Evolutionary conservation across 2,329 filamentous ascomycete genomes (phyloP).

Genomic region (Arthrobotrys pseudoclavata): DNA sequence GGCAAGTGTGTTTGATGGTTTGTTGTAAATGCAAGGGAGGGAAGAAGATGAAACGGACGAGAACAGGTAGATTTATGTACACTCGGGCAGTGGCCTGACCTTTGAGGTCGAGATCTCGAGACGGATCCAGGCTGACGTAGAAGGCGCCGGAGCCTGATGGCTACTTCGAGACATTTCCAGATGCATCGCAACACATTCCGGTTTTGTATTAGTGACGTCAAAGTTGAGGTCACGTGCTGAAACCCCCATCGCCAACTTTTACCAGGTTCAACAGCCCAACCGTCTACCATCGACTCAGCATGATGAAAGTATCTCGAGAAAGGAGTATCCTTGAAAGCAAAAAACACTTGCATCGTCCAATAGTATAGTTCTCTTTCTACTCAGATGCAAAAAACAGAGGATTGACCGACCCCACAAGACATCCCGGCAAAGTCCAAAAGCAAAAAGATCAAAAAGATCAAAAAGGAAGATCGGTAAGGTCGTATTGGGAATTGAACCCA

Average conservation of each 20-base stretch:
- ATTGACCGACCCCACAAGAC: neutral
- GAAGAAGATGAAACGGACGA: constrained; percentile 14
- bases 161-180: constrained; percentile 55
- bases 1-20: constrained; percentile 16
- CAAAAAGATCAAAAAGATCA: constrained; percentile 13
- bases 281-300: neutral
- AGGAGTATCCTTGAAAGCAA: neutral
- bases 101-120: constrained; percentile 40
- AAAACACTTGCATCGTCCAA: neutral
- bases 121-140: constrained; percentile 54
- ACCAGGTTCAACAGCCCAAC: neutral
- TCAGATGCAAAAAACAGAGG: neutral
- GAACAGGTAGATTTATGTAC: constrained; percentile 42
- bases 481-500: constrained; percentile 61
- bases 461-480: constrained; percentile 49
- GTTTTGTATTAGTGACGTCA: constrained; percentile 50
- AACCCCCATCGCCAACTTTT: constrained; percentile 7
- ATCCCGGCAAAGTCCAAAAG: neutral
- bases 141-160: constrained; percentile 42
- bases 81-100: constrained; percentile 43
- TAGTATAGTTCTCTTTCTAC: neutral
- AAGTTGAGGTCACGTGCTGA: constrained; percentile 26
- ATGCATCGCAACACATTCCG: constrained; percentile 42
- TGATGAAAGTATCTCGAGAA: neutral
- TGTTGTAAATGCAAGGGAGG: constrained; percentile 21